phyloP scores from a whole-genome alignment of 805 yeast genomes.

The Pichia manshurica region DNA sequence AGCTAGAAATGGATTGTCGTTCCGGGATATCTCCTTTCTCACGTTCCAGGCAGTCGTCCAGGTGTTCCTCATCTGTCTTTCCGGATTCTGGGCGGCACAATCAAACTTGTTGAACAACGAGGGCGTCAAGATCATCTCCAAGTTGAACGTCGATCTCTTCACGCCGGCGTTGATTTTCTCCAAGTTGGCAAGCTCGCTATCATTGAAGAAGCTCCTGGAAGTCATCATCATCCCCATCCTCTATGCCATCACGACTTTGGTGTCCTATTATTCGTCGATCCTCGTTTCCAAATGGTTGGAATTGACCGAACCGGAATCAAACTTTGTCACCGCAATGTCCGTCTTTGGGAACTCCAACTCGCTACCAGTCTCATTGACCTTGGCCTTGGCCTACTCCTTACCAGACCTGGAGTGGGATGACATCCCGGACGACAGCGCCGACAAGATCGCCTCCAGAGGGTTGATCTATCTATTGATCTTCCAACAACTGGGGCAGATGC shows the following conservation, averaged over 20 bases:
- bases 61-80: constrained; percentile 77
- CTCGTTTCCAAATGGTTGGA: constrained; percentile 46
- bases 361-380: constrained; percentile 83
- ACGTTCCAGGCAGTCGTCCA: constrained; percentile 90
- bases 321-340: constrained; percentile 94
- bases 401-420: constrained; percentile 76
- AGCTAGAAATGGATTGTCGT: constrained; percentile 15
- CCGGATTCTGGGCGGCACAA: constrained; percentile 82
- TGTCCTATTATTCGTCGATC: constrained; percentile 61
- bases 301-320: constrained; percentile 69
- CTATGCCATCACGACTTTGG: constrained; percentile 74
- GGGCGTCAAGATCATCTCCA: constrained; percentile 73
- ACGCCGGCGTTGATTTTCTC: constrained; percentile 93
- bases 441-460: constrained; percentile 73
- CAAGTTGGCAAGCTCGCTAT: constrained; percentile 62
- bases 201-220: constrained; percentile 72
- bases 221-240: constrained; percentile 79
- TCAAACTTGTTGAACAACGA: constrained; percentile 60
- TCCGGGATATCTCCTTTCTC: constrained; percentile 46
- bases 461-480: constrained; percentile 66
- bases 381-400: constrained; percentile 69
- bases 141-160: constrained; percentile 82
- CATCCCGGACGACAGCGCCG: constrained; percentile 57
- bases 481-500: constrained; percentile 77
- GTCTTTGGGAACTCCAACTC: constrained; percentile 96